Base-by-base conservation (phyloP, 768 basidiomycete species). In the Pulveroboletus sp. region DNA sequence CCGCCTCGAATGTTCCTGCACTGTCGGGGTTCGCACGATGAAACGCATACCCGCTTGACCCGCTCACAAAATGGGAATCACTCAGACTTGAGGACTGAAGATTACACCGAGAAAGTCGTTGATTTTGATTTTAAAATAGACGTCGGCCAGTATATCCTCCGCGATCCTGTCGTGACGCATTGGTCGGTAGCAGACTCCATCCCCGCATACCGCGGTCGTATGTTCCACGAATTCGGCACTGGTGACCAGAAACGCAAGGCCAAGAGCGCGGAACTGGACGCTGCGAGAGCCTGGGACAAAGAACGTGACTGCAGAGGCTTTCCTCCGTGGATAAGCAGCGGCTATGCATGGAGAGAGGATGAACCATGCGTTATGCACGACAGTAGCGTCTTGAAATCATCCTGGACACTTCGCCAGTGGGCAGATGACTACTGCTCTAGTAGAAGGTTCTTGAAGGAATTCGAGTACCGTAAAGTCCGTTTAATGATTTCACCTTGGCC, bases 371-470 rank as follows among this genome's bases (percentile, higher is more conserved):
- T 62, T 16, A 68, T 59, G 62, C 50, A 58, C 24, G 19, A 40
- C 20, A 30, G 43, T 13, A 61, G 56, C 26, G 57, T 63, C 7
- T 63, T 84, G 37, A 73, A 69, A 47, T 83, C 82, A 3, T 81
- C 81, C 14, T 79, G 78, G 68, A 76, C 82, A 1, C 62, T 90
- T 36, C 72, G 86, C 27, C 76, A 85, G 50, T 93, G 90, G 90
- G 88, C 88, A 8, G 87, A 91, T 56, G 82, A 86, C 48, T 92
- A 89, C 58, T 90, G 88, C 50, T 74, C 77, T 22, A 86, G 84
- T 58, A 71, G 64, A 8, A 90, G 85, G 58, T 65, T 75, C 14
- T 70, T 92, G 53, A 92, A 91, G 63, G 89, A 91, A 67, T 89
- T 93, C 61, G 74, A 78, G 6, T 86, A 89, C 53, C 70, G 76